These are phyloP conservation scores for Babesia ovata DNA, from an alignment of 169 alveolate genomes.

Conservation along the genomic window DNA sequence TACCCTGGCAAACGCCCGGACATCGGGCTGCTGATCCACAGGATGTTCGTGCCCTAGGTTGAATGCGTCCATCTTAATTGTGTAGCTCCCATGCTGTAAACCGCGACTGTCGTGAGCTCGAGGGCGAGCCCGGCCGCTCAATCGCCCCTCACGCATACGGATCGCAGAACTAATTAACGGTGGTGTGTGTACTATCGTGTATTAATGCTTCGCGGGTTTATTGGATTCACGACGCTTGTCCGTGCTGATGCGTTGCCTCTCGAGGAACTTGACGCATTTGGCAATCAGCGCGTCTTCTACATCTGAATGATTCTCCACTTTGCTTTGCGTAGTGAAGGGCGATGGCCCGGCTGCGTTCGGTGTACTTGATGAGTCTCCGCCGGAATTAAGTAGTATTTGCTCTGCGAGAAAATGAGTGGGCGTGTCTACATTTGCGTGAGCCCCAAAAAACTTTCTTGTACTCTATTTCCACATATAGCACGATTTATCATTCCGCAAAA, in stretches of 20 bases:
- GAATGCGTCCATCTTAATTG: too few species aligned
- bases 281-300: constrained; percentile 17
- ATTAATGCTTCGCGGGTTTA: neutral
- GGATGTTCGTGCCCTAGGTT: too few species aligned
- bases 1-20: neutral
- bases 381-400: neutral
- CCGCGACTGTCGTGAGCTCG: too few species aligned
- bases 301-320: neutral
- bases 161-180: too few species aligned
- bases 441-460: neutral
- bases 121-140: too few species aligned
- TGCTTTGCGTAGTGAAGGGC: neutral
- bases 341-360: neutral
- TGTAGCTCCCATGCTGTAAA: too few species aligned
- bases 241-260: neutral
- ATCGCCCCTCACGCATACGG: too few species aligned
- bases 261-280: constrained; percentile 25
- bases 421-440: neutral
- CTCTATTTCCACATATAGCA: neutral
- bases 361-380: neutral
- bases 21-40: too few species aligned
- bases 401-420: neutral
- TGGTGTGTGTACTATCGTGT: neutral
- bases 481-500: too few species aligned
- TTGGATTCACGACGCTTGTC: neutral